phyloP scores from a whole-genome alignment of 2,329 filamentous ascomycete genomes.

The Ophiocordyceps camponoti-saundersi region DNA sequence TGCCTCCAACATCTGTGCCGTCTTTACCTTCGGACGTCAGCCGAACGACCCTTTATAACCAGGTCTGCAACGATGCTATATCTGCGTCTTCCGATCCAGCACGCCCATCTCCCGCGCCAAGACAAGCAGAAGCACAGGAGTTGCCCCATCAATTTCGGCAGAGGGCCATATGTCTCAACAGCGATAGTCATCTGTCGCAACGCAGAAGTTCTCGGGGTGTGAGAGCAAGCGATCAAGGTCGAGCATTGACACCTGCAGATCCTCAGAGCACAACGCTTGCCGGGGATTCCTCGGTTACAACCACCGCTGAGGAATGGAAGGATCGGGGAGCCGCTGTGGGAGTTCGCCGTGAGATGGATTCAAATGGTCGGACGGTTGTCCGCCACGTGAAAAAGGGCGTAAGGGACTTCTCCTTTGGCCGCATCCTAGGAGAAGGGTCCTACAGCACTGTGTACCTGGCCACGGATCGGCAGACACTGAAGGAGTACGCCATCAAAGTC shows the following conservation, averaged over 20 bases:
- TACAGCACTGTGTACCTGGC: constrained; percentile 93
- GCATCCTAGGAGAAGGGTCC: constrained; percentile 83
- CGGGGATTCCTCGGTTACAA: constrained; percentile 8
- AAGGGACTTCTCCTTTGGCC: constrained; percentile 87
- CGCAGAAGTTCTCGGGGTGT: constrained; percentile 62
- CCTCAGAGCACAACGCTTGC: constrained; percentile 5
- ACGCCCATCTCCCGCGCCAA: constrained; percentile 46
- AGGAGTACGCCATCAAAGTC: constrained; percentile 96
- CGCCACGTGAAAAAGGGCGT: constrained; percentile 92
- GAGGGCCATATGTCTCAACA: background rate
- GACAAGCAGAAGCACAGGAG: constrained; percentile 35
- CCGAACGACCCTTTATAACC: constrained; percentile 29
- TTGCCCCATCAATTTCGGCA: background rate
- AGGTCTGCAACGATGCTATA: background rate
- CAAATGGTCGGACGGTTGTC: constrained; percentile 64
- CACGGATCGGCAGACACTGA: constrained; percentile 81
- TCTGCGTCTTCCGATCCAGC: background rate
- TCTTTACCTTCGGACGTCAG: background rate
- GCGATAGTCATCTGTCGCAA: constrained; percentile 47
- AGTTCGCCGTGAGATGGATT: constrained; percentile 67
- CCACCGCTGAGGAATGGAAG: constrained; percentile 84
- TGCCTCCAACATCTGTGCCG: too few species aligned
- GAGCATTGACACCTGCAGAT: constrained; percentile 3
- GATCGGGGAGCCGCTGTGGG: constrained; percentile 82
- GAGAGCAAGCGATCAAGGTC: constrained; percentile 26